Conservation (phyloP, 306 rosid species). For the Cucumis cinereus region DNA sequence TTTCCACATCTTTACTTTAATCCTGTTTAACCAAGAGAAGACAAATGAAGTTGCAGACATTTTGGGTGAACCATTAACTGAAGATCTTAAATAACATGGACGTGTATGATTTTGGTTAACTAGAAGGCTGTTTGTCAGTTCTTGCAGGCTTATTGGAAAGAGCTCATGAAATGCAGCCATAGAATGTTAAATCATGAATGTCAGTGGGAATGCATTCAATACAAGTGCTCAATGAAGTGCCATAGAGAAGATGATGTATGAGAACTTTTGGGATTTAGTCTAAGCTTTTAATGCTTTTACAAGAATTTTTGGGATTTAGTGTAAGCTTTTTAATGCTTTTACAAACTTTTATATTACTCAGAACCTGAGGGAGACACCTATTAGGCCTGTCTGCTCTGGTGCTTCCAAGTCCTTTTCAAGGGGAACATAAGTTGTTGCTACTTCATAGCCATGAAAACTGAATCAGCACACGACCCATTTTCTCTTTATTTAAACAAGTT, state of each 20-base stretch:
- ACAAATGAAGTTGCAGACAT: neutral
- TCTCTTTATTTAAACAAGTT: neutral
- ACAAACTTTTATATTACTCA: neutral
- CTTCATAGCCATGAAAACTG: neutral
- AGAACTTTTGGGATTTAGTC: neutral
- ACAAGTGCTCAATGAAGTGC: neutral
- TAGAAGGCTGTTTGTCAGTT: neutral
- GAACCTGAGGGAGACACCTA: neutral
- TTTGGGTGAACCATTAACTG: neutral
- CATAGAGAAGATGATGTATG: too few species aligned
- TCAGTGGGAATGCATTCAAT: neutral
- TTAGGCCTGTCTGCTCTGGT: neutral
- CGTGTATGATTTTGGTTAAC: neutral
- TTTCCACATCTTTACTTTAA: neutral
- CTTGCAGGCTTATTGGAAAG: neutral
- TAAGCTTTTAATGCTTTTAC: neutral
- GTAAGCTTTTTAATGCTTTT: neutral
- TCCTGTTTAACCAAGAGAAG: neutral
- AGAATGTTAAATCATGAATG: neutral
- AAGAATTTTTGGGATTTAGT: neutral
- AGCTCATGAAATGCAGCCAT: neutral
- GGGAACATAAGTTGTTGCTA: neutral
- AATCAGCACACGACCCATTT: neutral
- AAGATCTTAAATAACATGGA: neutral
- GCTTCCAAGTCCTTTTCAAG: conserved; percentile 4